Conservation (phyloP, 345 rosid species). For the Citrus hindsii region DNA sequence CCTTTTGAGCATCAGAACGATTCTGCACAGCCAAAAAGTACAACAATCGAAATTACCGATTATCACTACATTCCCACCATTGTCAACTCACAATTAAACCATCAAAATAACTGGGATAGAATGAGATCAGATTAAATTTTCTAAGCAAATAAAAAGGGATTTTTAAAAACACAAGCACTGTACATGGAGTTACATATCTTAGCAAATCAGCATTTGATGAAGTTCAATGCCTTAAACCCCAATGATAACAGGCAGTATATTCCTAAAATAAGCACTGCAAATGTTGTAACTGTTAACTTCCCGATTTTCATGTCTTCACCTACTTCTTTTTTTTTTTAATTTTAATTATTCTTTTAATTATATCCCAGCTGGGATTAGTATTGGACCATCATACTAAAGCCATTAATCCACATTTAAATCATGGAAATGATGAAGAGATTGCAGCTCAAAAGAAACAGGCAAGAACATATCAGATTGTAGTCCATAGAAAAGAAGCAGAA, state of each 20-base stretch:
- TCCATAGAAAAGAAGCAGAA: constrained; percentile 22
- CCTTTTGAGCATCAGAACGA: constrained; percentile 87
- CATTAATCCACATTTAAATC: not conserved
- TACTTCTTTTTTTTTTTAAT: not conserved
- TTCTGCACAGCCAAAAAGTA: constrained; percentile 42
- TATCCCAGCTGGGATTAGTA: not conserved
- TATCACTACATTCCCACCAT: not conserved
- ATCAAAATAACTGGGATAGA: not conserved
- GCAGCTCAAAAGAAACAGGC: not conserved
- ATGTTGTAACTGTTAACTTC: not conserved
- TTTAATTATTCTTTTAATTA: too few species aligned
- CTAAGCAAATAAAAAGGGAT: not conserved
- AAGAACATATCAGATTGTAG: not conserved
- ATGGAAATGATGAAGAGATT: not conserved
- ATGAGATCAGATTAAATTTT: constrained; percentile 1
- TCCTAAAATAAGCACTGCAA: not conserved
- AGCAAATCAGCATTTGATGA: not conserved
- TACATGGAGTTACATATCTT: not conserved
- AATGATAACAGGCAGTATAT: not conserved
- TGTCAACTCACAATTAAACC: not conserved
- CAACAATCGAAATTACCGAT: not conserved
- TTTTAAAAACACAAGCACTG: not conserved
- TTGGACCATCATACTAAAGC: not conserved
- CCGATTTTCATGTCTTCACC: not conserved
- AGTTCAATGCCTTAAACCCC: not conserved